Evolutionary conservation across 306 rosid species (phyloP), one percentile per base, ranked within the genome.

Genomic region (Vigna mungo): DNA sequence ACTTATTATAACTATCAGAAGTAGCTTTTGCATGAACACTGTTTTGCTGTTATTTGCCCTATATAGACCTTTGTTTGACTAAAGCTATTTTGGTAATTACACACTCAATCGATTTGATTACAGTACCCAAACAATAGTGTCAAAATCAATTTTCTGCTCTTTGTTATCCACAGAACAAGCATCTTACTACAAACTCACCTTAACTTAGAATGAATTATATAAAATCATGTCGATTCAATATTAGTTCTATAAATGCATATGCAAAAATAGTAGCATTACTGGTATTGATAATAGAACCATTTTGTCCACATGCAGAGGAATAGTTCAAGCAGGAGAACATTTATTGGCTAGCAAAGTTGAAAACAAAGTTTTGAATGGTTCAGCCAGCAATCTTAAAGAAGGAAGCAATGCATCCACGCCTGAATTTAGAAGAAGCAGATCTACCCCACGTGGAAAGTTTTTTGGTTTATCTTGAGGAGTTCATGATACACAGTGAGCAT

Each of bases 401-500:
- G 87, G 84, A 34, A 81, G 81, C 82, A 87, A 82, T 36, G 68
- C 80, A 46, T 55, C 94, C 71, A 65, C 84, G 80, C 75, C 96
- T 27, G 97, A 92, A 46, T 83, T 88, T 39, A 84, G 90, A 66
- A 89, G 99, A 71, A 96, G 97, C 84, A 84, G 90, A 47, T 92
- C 99, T 14, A 88, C 97, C 11, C 98, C 98, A 46, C 97, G 96
- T 25, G 90, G 96, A 62, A 88, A 96, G 71, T 78, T 88, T 86
- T 76, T 85, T 4, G 86, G 80, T 65, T 67, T 84, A 58, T 83
- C 97, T 10, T 92, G 89, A 88, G 80, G 78, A 72, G 81, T 63
- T 75, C 61, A 51, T 62, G 27, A 32, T 69, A 49, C 60, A 64
- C 52, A 41, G 25, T 64, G 58, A 70, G 21, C 4, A 4, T 36